phyloP scores from a whole-genome alignment of 495 filamentous ascomycete genomes.

The Aspergillus bridgeri region DNA sequence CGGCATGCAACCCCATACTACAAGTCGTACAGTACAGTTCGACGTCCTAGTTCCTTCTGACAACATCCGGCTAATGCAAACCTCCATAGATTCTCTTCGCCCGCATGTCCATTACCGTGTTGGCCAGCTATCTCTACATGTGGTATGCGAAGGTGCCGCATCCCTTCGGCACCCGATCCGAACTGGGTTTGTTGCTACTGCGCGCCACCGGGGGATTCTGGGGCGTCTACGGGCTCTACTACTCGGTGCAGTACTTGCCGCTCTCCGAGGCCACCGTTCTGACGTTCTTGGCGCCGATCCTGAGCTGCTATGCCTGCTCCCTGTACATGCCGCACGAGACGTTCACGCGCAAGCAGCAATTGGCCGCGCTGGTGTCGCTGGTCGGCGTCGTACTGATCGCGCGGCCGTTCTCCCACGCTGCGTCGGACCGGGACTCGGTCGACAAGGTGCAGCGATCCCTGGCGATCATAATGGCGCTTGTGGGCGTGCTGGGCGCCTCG shows the following conservation, averaged over 20 bases:
- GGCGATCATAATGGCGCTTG: conserved; percentile 68
- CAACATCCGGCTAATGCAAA: no score
- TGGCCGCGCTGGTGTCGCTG: conserved; percentile 73
- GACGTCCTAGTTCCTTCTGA: no score
- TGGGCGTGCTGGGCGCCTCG: conserved; percentile 78
- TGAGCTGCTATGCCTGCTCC: conserved; percentile 81
- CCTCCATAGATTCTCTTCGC: conserved; percentile 66
- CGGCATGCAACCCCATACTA: no score
- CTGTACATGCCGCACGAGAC: conserved; percentile 69
- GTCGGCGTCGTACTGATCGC: conserved; percentile 84
- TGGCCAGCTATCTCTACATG: conserved; percentile 71
- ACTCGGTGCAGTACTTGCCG: conserved; percentile 82
- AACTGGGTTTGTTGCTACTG: conserved; percentile 62
- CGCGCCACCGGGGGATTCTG: conserved; percentile 79
- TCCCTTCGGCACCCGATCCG: conserved; percentile 64
- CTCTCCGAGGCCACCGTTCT: conserved; percentile 90
- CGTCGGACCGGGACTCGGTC: conserved; percentile 19
- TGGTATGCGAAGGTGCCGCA: conserved; percentile 62
- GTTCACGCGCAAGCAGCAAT: conserved; percentile 73
- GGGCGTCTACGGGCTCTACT: conserved; percentile 78
- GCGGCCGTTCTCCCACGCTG: conserved; percentile 52
- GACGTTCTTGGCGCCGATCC: conserved; percentile 80
- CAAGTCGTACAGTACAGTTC: no score
- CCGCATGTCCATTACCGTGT: conserved; percentile 73
- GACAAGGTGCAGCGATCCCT: conserved; percentile 60